A percentile compares a stretch with the other conserved stretches of the same genome.
phyloP scores from a whole-genome alignment of 2,329 filamentous ascomycete genomes.

The Aspergillus sp. region DNA sequence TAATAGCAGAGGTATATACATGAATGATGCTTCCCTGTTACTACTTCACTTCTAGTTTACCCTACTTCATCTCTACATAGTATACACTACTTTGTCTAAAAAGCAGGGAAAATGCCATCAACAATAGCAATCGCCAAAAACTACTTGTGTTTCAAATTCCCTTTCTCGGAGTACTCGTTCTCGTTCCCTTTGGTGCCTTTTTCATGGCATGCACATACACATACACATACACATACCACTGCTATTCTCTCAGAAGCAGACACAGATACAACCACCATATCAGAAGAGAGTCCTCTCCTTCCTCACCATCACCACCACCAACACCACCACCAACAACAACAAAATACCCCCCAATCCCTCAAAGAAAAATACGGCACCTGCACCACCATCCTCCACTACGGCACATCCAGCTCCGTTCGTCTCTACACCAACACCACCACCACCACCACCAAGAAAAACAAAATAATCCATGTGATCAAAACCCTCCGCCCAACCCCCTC shows the following conservation, averaged over 20 bases:
- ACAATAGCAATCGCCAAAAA: no score
- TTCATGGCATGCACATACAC: no score
- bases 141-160: no score
- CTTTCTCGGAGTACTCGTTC: no score
- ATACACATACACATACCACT: no score
- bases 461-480: slow-evolving; percentile 29
- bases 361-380: slow-evolving; percentile 29
- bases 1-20: no score
- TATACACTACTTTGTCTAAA: no score
- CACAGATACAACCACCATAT: not conserved
- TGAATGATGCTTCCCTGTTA: no score
- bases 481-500: slow-evolving; percentile 26
- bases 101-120: no score
- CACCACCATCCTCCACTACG: slow-evolving; percentile 32
- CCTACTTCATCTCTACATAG: no score
- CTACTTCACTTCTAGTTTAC: no score
- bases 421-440: slow-evolving; percentile 17
- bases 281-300: not conserved
- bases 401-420: slow-evolving; percentile 28
- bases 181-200: no score
- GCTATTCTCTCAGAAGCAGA: not conserved
- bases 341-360: slow-evolving; percentile 7
- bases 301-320: not conserved
- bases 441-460: not conserved
- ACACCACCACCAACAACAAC: not conserved